Percentiles rank a stretch among this genome's conserved stretches.
Evolutionary conservation across 208 protist genomes (phyloP).

Genomic region (Trichomonas gallinae): DNA sequence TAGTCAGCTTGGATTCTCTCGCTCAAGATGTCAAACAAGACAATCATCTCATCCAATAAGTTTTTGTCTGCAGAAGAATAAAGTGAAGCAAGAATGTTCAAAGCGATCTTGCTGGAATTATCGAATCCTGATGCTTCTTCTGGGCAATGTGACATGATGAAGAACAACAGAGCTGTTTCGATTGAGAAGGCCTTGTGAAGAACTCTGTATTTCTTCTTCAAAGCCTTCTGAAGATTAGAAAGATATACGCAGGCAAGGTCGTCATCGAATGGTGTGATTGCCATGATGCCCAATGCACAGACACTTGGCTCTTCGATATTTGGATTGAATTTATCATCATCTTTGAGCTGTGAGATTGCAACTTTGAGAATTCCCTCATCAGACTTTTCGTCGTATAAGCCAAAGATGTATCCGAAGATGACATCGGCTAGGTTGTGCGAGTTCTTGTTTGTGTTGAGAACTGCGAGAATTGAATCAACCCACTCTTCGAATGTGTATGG

Average conservation of each 20-base stretch:
- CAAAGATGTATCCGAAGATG: not conserved
- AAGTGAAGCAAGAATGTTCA: not conserved
- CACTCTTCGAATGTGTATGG: not conserved
- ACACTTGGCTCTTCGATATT: not conserved
- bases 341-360: not conserved
- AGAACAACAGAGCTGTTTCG: not conserved
- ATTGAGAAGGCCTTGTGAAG: not conserved
- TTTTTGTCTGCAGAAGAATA: not conserved
- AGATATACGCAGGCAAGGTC: not conserved
- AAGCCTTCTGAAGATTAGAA: not conserved
- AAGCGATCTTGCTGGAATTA: not conserved
- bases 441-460: not conserved
- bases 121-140: not conserved
- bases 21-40: not conserved
- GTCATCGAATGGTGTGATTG: not conserved
- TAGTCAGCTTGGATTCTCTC: not conserved
- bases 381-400: not conserved
- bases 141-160: not conserved
- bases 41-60: not conserved
- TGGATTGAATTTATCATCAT: too few relatives aligned
- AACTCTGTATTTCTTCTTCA: not conserved
- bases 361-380: not conserved
- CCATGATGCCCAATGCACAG: not conserved
- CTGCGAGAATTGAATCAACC: not conserved
- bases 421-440: not conserved